Percentiles rank a stretch among this genome's conserved stretches.
Evolutionary conservation across 2,329 filamentous ascomycete genomes (phyloP).

Genomic region (Cadophora sp.): DNA sequence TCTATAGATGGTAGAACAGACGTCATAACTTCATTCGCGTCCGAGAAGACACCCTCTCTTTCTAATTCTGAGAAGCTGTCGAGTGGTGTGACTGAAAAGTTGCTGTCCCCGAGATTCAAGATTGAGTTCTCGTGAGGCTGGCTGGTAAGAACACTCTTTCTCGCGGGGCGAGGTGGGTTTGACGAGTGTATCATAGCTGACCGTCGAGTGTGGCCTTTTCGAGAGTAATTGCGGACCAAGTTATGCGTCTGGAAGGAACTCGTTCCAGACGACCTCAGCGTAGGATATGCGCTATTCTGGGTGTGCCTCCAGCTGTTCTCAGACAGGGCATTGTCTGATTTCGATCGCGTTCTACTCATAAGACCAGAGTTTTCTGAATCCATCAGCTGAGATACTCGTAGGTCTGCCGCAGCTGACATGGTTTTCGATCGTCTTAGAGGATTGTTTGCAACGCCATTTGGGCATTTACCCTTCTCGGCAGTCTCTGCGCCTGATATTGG

Average conservation of each 20-base stretch:
- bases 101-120: constrained; percentile 37
- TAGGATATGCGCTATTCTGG: constrained; percentile 36
- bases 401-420: constrained; percentile 27
- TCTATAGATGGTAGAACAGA: constrained; percentile 5
- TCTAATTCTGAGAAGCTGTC: constrained; percentile 35
- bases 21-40: not conserved
- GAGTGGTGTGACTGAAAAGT: constrained; percentile 37
- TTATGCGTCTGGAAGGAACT: constrained; percentile 31
- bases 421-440: constrained; percentile 31
- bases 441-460: constrained; percentile 20
- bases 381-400: constrained; percentile 25
- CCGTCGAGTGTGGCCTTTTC: constrained; percentile 38
- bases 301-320: constrained; percentile 41
- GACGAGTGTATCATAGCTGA: constrained; percentile 30
- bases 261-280: constrained; percentile 32
- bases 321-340: constrained; percentile 39
- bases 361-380: constrained; percentile 24
- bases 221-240: constrained; percentile 38
- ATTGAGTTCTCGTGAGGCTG: constrained; percentile 22
- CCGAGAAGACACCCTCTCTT: constrained; percentile 3
- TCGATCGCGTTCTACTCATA: constrained; percentile 31
- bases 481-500: constrained; percentile 13
- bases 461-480: constrained; percentile 18
- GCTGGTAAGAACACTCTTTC: constrained; percentile 27
- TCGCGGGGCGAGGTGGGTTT: constrained; percentile 23